Evolutionary conservation across 2,329 filamentous ascomycete genomes (phyloP).

Genomic region (Pseudomassariella vexata): DNA sequence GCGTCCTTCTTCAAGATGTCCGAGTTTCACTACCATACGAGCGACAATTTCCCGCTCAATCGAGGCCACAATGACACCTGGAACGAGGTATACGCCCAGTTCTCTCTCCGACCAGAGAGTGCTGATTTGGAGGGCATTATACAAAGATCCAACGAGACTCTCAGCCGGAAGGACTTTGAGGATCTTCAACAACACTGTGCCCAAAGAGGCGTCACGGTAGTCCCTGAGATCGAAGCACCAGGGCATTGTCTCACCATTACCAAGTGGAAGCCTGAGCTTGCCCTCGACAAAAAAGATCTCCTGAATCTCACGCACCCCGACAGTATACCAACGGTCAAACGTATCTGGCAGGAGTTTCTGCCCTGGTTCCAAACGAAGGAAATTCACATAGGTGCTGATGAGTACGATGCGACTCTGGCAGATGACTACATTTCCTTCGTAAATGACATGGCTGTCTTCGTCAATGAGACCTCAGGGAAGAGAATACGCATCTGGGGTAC

Average conservation of each 20-base stretch:
- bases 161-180: conserved; percentile 37
- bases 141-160: conserved; percentile 38
- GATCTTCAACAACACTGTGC: conserved; percentile 44
- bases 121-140: conserved; percentile 32
- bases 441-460: conserved; percentile 40
- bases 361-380: conserved; percentile 51
- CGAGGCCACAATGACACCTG: conserved; percentile 39
- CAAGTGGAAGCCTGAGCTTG: conserved; percentile 50
- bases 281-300: conserved; percentile 37
- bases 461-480: conserved; percentile 32
- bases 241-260: conserved; percentile 47
- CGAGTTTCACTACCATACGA: conserved; percentile 43
- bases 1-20: conserved; percentile 41
- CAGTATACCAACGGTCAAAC: conserved; percentile 43
- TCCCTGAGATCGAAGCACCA: conserved; percentile 50
- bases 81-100: conserved; percentile 38
- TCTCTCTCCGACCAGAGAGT: conserved; percentile 32
- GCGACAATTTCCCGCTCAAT: conserved; percentile 42
- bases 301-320: conserved; percentile 48
- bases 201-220: conserved; percentile 42
- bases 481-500: conserved; percentile 49
- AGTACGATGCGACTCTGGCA: conserved; percentile 38
- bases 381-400: conserved; percentile 50
- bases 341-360: conserved; percentile 46
- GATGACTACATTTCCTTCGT: conserved; percentile 46